Base-by-base conservation (phyloP, 1,139 yeast species). In the Blastobotrys raffinosifermentans region DNA sequence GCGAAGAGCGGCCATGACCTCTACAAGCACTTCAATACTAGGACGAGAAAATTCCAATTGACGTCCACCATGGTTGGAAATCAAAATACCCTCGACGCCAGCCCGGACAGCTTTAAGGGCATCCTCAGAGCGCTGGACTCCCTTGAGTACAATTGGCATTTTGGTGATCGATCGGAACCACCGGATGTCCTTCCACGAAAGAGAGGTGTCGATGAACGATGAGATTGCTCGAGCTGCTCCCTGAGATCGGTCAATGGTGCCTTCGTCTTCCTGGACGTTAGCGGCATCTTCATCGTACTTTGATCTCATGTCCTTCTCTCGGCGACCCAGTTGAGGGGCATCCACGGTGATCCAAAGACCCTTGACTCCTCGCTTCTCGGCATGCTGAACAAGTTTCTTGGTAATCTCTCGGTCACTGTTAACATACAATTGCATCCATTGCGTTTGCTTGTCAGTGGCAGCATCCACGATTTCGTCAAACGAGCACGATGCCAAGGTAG, bases 301-400 rank as follows among this genome's bases (percentile, higher is more conserved):
- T 55, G 67, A 70, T 54, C 72, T 67, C 61, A 70, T 70, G 50
- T 77, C 77, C 50, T 60, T 69, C 59, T 89, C 96, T 50, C 97
- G 76, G 49, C 94, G 75, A n/a, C 97, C 97, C 41, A 87, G 70
- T 47, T 85, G 86, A 3, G 96, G 96, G 0, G 96, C 96, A 64
- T 89, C 97, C 3, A 87, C 96, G 0, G 95, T 86, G 38, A 86
- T 76, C 57, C 84, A 84, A 16, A 86, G 66, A 0, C 89, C 95
- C 53, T 79, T 80, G 53, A 82, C 69, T 0, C 95, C 94, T 34
- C 86, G 63, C 32, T 63, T 54, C 58, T 82, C 94, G 1, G 93
- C 94, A 49, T 80, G 81, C 47, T 70, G 69, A 19, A 85, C 77
- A 49, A 83, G 69, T 25, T 67, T 60, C 32, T 67, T 65, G 27